Base-by-base conservation (phyloP, 164 flowering plant genomes). In the Warburgia ugandensis region DNA sequence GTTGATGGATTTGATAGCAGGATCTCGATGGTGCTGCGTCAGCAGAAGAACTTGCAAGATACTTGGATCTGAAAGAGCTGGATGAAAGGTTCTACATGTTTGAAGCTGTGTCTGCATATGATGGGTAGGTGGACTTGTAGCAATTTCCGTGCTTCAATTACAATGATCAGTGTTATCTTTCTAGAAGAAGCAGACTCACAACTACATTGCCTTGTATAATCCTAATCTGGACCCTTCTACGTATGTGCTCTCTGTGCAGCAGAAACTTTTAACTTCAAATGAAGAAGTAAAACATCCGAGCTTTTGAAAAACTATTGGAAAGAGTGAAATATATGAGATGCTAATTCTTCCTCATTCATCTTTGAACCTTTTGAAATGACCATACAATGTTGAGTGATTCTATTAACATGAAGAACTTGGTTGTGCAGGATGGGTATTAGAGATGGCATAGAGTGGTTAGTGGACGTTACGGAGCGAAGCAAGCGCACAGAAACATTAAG, bases 391-490 rank as follows among this genome's bases (percentile, higher is more conserved):
- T 14, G 8, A 6, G 1, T 27, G 1, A 6, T 28, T 29, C 12
- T n/a, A 16, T 6, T n/a, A 9, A 54, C 1, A 10, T n/a, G 12
- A 40, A 11, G 11, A 20, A 3, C 40, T 30, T 22, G 43, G 1
- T 40, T 60, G 47, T 62, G 71, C 78, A 88, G 99, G 72, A 44
- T 61, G 66, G 96, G 95, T 45, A 86, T 92, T 9, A 88, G 72
- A 59, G 86, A 80, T 43, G 73, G 85, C 43, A 68, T 88, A 17
- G 81, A 84, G 31, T 88, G 99, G 99, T 77, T 88, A 28, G 78
- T 88, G 22, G 89, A 75, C 32, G 87, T 68, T 14, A 92, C 88
- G 96, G 95, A 78, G 61, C 75, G 97, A 65, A 92, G 97, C 66
- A 86, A 82, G 72, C 78, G 97, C 71, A 81, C 91, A 12, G 89